These are phyloP conservation scores for Iris pallida DNA, from an alignment of 116 monocot genomes.

Conservation along the genomic window DNA sequence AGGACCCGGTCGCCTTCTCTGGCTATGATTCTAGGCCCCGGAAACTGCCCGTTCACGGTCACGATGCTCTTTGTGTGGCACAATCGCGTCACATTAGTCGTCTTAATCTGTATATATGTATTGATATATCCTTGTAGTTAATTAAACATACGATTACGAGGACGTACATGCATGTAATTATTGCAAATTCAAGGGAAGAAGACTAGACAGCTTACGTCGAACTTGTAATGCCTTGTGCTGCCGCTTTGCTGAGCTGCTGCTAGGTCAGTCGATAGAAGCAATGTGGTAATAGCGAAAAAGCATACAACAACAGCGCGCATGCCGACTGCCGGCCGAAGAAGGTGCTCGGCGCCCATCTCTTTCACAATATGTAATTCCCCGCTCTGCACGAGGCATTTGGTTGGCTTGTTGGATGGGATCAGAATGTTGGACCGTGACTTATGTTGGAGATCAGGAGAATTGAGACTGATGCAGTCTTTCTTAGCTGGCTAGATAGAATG, in stretches of 20 bases:
- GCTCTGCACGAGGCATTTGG: no score
- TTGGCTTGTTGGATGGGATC: no score
- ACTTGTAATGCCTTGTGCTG: conserved; percentile 26
- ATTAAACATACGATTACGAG: background rate
- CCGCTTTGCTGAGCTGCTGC: background rate
- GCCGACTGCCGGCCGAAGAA: no score
- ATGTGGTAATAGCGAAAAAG: background rate
- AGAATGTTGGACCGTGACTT: no score
- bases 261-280: background rate
- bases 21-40: conserved; percentile 23
- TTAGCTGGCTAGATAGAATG: no score
- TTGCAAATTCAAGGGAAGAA: background rate
- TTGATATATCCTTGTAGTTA: no score
- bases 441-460: no score
- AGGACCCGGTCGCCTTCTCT: conserved; percentile 28
- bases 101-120: conserved; percentile 7
- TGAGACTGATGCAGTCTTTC: no score
- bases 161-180: background rate
- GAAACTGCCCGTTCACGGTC: conserved; percentile 34
- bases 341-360: no score
- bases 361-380: no score
- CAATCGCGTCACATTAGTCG: conserved; percentile 23
- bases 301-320: no score
- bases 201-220: conserved; percentile 13
- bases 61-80: conserved; percentile 26